Base-by-base conservation (phyloP, 1,284 basidiomycete genomes). In the Trametes polyzona region DNA sequence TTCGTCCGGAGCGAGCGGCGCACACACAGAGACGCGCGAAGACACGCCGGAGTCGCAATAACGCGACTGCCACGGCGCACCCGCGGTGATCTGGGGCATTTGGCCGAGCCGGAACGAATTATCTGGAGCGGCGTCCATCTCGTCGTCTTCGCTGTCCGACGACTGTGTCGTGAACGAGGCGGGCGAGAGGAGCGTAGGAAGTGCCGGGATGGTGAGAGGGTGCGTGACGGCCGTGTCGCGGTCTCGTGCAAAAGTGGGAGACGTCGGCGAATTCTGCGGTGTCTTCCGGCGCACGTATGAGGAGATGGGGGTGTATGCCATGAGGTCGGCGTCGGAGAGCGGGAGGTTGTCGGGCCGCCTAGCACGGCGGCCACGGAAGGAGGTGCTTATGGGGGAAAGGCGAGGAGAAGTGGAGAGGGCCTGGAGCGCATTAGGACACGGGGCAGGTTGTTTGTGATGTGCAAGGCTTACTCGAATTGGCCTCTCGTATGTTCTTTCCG, bases 271-370 rank as follows among this genome's bases (percentile, higher is more conserved):
- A 33, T 82, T 78, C 59, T 84, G 83, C 24, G 90, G 89, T 2
- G 87, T 89, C 73, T 84, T 88, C 57, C 89, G 83, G 58, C 89
- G 86, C 39, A 88, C 84, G 60, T 88, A 92, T 32, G 82, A 81
- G 17, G 89, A 92, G 57, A 92, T 92, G 52, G 89, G 89, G 8
- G 86, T 89, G 57, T 73, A 78, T 5, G 76, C 77, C 39, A 78
- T 70, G 27, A 71, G 65, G 52, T 79, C 76, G 33, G 73, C 64
- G 26, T 72, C 74, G 29, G 65, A 64, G 17, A 73, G 65, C 4
- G 58, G 56, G 46, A 70, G 64, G 50, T 71, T 71, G 23, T 69
- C 65, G 39, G 68, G 69, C 17, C 66, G 65, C 16, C 61, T 52
- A 3, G 65, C 58, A 19, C 60, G 56, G 26, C 52, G 61, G 21